Evolutionary conservation across 768 basidiomycete species (phyloP).

Genomic region (Hydnum rufescens): DNA sequence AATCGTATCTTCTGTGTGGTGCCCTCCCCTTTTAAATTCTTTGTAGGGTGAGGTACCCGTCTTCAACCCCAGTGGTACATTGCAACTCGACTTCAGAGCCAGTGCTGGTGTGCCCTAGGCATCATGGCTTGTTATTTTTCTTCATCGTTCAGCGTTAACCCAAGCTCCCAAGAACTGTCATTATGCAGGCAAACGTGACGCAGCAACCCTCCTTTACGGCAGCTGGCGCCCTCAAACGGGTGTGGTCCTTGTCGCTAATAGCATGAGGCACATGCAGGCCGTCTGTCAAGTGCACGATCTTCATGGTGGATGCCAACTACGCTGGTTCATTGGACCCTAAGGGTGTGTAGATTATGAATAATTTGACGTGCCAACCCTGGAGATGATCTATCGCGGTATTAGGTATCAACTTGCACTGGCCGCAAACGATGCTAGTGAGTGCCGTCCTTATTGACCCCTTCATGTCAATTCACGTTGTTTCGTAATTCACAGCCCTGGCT

Average conservation of each 20-base stretch:
- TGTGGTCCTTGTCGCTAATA: neutral
- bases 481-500: neutral
- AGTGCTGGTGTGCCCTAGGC: neutral
- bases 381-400: no score
- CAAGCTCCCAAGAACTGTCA: neutral
- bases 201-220: neutral
- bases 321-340: slow-evolving; percentile 5
- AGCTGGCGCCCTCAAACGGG: no score
- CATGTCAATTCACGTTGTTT: no score
- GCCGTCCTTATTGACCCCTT: neutral
- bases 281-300: slow-evolving; percentile 10
- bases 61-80: no score
- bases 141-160: neutral
- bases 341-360: neutral
- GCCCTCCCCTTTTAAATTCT: no score
- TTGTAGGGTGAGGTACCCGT: no score
- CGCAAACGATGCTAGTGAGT: slow-evolving; percentile 8
- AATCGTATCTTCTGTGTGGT: no score
- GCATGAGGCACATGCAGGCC: neutral
- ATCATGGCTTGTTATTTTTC: neutral
- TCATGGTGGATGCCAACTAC: slow-evolving; percentile 8
- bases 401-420: slow-evolving; percentile 7
- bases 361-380: neutral
- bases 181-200: neutral
- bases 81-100: slow-evolving; percentile 2